Conservation (phyloP, 2,329 filamentous ascomycete genomes). For the Paramyrothecium roridum region DNA sequence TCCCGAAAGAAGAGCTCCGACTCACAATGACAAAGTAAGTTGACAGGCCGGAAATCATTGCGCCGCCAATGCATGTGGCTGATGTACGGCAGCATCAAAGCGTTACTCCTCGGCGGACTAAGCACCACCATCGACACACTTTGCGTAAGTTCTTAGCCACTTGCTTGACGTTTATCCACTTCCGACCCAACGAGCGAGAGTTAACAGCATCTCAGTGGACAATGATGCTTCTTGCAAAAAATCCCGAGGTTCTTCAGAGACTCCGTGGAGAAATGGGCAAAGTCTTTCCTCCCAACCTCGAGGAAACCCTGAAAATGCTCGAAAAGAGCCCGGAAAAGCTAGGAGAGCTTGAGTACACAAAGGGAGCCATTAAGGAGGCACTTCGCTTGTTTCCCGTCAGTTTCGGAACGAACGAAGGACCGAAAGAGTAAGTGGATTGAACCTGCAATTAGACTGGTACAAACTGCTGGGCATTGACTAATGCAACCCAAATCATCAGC, state of each 20-base stretch:
- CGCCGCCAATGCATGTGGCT: neutral
- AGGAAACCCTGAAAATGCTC: conserved; percentile 26
- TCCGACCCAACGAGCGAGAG: no score
- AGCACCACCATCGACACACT: conserved; percentile 19
- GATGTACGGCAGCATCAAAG: conserved; percentile 14
- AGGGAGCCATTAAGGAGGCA: conserved; percentile 52
- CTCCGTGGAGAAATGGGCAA: conserved; percentile 24
- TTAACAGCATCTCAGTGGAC: conserved; percentile 4
- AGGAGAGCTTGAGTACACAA: conserved; percentile 47
- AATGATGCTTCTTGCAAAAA: conserved; percentile 14
- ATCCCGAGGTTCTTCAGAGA: conserved; percentile 15
- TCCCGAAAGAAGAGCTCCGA: conserved; percentile 6
- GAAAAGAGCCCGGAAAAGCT: conserved; percentile 40
- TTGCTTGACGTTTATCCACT: neutral
- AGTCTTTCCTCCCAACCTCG: conserved; percentile 20
- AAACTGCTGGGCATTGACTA: no score
- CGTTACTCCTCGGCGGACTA: conserved; percentile 19
- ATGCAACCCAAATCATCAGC: no score
- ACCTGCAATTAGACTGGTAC: no score
- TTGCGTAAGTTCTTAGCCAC: conserved; percentile 5
- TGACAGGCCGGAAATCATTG: no score
- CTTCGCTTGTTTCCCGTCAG: conserved; percentile 48
- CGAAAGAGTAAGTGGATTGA: neutral
- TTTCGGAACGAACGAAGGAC: conserved; percentile 33
- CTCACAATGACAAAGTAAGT: conserved; percentile 14